These are phyloP conservation scores for Pholiota molesta DNA, from an alignment of 768 basidiomycete species.

Conservation along the genomic window DNA sequence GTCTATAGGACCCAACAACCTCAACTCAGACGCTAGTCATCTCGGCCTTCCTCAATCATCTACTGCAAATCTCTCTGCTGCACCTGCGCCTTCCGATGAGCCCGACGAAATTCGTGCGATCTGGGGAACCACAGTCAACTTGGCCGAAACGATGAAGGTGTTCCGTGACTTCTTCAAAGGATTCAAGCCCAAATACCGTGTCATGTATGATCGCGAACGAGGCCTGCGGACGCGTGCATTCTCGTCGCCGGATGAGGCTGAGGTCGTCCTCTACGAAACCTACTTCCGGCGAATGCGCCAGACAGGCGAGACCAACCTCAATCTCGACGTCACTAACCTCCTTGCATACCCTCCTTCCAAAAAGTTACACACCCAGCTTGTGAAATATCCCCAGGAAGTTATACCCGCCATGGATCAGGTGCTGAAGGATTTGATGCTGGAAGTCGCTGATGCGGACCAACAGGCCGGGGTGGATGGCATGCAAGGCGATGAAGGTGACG, in stretches of 20 bases:
- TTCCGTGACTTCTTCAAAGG: slow-evolving; percentile 89
- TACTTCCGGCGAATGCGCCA: slow-evolving; percentile 87
- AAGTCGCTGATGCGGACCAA: slow-evolving; percentile 82
- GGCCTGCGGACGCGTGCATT: slow-evolving; percentile 54
- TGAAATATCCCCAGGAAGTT: slow-evolving; percentile 96
- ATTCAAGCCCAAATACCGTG: slow-evolving; percentile 92
- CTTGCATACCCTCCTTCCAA: slow-evolving; percentile 82
- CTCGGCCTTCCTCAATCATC: slow-evolving; percentile 61
- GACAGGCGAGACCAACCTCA: slow-evolving; percentile 92
- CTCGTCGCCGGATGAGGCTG: slow-evolving; percentile 65
- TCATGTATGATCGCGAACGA: slow-evolving; percentile 66
- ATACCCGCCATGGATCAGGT: slow-evolving; percentile 98
- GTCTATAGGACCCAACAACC: slow-evolving; percentile 41
- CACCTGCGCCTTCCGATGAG: slow-evolving; percentile 63
- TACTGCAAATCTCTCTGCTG: slow-evolving; percentile 56
- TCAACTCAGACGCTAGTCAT: slow-evolving; percentile 60
- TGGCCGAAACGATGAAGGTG: slow-evolving; percentile 87
- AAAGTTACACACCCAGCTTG: slow-evolving; percentile 82
- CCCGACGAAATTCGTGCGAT: slow-evolving; percentile 89
- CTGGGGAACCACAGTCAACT: slow-evolving; percentile 97
- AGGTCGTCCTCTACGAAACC: slow-evolving; percentile 72
- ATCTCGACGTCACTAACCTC: slow-evolving; percentile 87
- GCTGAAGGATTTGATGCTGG: slow-evolving; percentile 90
- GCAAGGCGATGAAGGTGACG: slow-evolving; percentile 74
- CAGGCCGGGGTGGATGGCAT: slow-evolving; percentile 72